Conservation (phyloP, 495 filamentous ascomycete species). For the Ascodesmis nigricans region DNA sequence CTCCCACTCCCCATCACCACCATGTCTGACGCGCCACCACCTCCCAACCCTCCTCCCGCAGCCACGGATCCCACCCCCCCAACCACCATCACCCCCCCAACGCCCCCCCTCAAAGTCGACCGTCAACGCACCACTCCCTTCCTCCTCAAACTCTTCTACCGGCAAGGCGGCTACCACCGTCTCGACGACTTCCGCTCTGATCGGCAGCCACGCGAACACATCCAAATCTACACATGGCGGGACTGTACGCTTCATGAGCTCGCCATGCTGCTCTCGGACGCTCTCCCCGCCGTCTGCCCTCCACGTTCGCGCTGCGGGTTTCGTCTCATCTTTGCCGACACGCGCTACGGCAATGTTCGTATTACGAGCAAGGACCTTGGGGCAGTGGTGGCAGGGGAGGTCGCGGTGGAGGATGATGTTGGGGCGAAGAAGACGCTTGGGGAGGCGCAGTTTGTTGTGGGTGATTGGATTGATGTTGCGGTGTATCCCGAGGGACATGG, state of each 20-base stretch:
- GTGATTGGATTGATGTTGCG: slow-evolving; percentile 67
- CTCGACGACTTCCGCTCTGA: slow-evolving; percentile 41
- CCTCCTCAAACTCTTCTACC: slow-evolving; percentile 77
- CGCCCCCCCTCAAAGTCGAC: slow-evolving; percentile 29
- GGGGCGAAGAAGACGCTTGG: slow-evolving; percentile 44
- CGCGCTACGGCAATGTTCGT: slow-evolving; percentile 31
- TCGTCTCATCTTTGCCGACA: slow-evolving; percentile 70
- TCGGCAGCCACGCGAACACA: slow-evolving; percentile 37
- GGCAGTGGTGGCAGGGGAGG: slow-evolving; percentile 50
- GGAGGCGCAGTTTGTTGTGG: slow-evolving; percentile 62
- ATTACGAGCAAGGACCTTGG: slow-evolving; percentile 62
- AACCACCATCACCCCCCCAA: slow-evolving; percentile 1
- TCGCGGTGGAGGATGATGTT: slow-evolving; percentile 27
- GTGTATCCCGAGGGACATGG: slow-evolving; percentile 58
- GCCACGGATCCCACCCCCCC: not conserved
- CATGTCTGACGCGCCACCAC: not conserved
- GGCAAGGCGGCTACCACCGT: slow-evolving; percentile 46
- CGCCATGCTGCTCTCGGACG: slow-evolving; percentile 44
- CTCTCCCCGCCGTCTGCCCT: slow-evolving; percentile 49
- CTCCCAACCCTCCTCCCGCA: not conserved
- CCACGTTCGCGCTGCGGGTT: slow-evolving; percentile 62
- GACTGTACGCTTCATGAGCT: slow-evolving; percentile 68
- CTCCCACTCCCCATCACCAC: not conserved
- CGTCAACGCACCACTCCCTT: slow-evolving; percentile 67
- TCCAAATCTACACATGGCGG: slow-evolving; percentile 76